These are phyloP conservation scores for Penicillium goetzii DNA, from an alignment of 495 filamentous ascomycete species.

Conservation along the genomic window DNA sequence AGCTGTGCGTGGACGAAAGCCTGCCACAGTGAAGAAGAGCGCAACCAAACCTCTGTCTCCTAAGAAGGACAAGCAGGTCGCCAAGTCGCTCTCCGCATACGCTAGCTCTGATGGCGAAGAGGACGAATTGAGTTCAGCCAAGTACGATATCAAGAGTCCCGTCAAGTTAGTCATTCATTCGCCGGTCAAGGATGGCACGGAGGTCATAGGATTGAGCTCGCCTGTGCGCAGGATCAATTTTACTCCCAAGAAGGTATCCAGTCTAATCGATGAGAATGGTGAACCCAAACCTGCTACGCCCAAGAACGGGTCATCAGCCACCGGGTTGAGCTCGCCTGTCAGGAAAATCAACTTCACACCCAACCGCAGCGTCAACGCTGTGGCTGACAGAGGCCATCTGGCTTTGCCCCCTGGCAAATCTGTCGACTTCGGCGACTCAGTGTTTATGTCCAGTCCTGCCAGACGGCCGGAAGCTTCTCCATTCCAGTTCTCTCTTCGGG, in stretches of 20 bases:
- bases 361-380: conserved; percentile 26
- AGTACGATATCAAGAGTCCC: conserved; percentile 39
- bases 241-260: conserved; percentile 35
- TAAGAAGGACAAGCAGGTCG: conserved; percentile 58
- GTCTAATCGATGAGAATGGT: conserved; percentile 43
- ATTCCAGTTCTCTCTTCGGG: conserved; percentile 50
- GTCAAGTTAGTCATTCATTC: conserved; percentile 43
- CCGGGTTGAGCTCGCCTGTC: conserved; percentile 34
- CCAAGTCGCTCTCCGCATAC: conserved; percentile 49
- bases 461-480: conserved; percentile 52
- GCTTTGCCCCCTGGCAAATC: conserved; percentile 34
- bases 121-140: conserved; percentile 52
- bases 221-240: conserved; percentile 50
- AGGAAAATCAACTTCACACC: conserved; percentile 43
- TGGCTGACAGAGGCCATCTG: conserved; percentile 28
- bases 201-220: conserved; percentile 37
- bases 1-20: conserved; percentile 42
- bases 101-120: conserved; percentile 52
- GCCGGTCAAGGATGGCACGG: conserved; percentile 40
- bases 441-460: conserved; percentile 54
- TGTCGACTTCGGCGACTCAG: conserved; percentile 42
- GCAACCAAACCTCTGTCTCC: conserved; percentile 53
- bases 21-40: conserved; percentile 39
- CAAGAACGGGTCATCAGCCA: conserved; percentile 30
- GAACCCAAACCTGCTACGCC: conserved; percentile 34